Evolutionary conservation across 345 rosid species (phyloP).

Genomic region (Erucastrum elatum): DNA sequence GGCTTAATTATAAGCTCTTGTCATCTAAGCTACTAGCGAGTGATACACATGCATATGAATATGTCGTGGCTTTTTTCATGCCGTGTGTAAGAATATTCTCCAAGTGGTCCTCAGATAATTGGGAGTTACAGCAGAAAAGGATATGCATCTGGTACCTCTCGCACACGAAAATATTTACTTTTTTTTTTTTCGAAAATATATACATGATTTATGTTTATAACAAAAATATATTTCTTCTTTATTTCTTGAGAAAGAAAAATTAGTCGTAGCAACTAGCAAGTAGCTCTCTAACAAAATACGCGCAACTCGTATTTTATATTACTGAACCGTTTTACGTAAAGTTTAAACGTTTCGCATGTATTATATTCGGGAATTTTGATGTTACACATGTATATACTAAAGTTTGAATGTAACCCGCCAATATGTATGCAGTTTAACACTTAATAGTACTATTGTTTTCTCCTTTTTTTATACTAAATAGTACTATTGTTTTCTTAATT

Average conservation of each 20-base stretch:
- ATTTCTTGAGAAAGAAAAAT: not conserved
- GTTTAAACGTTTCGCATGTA: not conserved
- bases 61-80: constrained; percentile 6
- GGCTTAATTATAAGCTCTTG: not conserved
- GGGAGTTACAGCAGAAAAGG: not conserved
- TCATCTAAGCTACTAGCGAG: not conserved
- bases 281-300: not conserved
- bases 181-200: no score
- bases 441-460: not conserved
- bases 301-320: not conserved
- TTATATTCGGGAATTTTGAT: not conserved
- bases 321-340: not conserved
- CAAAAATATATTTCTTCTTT: not conserved
- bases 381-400: not conserved
- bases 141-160: not conserved
- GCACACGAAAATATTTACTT: not conserved
- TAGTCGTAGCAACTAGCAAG: not conserved
- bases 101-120: not conserved
- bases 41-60: not conserved
- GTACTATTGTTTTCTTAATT: not conserved
- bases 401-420: not conserved
- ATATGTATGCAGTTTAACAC: not conserved
- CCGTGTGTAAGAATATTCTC: constrained; percentile 11
- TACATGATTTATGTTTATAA: not conserved
- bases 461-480: no score